Percentiles rank a stretch among this genome's conserved stretches.
These are phyloP conservation scores for Nakazawaea siamensis DNA, from an alignment of 805 yeast species.

Conservation along the genomic window DNA sequence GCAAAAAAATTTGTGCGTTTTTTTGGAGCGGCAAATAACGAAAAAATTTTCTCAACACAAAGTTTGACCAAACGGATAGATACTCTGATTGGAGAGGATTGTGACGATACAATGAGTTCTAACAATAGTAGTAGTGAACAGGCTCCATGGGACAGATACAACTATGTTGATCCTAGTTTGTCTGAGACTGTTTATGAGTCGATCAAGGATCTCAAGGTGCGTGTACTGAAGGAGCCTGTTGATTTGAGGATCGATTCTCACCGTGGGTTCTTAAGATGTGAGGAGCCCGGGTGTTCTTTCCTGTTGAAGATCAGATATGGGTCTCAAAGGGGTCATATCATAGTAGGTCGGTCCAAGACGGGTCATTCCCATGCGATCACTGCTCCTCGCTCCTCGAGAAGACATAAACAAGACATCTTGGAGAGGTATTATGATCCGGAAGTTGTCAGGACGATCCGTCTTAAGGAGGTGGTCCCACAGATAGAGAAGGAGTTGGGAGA, in stretches of 20 bases:
- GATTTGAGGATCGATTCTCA: slow-evolving; percentile 9
- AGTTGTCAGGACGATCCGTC: slow-evolving; percentile 3
- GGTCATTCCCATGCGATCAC: slow-evolving; percentile 3
- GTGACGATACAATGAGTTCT: too few species aligned
- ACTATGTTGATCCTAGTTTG: slow-evolving; percentile 1
- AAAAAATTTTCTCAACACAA: too few species aligned
- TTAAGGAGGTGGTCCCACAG: slow-evolving; percentile 6
- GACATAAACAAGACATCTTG: slow-evolving; percentile 3
- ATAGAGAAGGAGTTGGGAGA: slow-evolving; percentile 8
- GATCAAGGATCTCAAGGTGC: slow-evolving; percentile 6
- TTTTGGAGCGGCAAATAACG: too few species aligned
- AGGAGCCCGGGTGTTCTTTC: slow-evolving; percentile 7
- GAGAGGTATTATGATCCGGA: slow-evolving; percentile 6
- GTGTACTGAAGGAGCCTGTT: slow-evolving; percentile 1
- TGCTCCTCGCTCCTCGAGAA: slow-evolving; percentile 1
- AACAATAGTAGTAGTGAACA: too few species aligned
- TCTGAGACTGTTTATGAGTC: slow-evolving; percentile 8
- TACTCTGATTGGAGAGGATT: too few species aligned
- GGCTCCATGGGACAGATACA: slow-evolving; percentile 7
- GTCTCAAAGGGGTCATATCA: slow-evolving; percentile 6
- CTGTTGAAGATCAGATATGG: slow-evolving; percentile 9
- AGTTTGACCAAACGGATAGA: too few species aligned
- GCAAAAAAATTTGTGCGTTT: too few species aligned
- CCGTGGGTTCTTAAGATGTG: slow-evolving; percentile 9
- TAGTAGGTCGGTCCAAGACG: slow-evolving; percentile 6